A percentile compares a stretch with the other conserved stretches of the same genome.
These are phyloP conservation scores for Naganishia friedmannii DNA, from an alignment of 768 basidiomycete genomes.

Conservation along the genomic window DNA sequence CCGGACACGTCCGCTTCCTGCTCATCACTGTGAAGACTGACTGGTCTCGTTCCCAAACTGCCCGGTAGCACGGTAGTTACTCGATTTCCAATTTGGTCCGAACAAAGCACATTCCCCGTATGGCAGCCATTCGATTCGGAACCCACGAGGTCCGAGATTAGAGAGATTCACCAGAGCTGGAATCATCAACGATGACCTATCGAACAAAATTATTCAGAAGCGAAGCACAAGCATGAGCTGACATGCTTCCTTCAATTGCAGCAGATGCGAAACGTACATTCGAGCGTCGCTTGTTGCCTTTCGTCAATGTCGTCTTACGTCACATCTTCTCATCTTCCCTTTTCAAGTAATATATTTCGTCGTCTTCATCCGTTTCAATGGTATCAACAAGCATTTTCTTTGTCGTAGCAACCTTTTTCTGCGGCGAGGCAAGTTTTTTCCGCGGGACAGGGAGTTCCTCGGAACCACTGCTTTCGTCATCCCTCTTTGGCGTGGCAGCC, in stretches of 20 bases:
- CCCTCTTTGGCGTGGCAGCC: not conserved
- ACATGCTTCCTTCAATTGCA: not conserved
- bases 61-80: no score
- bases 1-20: no score
- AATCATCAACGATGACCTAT: not conserved
- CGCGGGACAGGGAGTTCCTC: not conserved
- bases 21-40: no score
- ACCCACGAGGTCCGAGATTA: not conserved
- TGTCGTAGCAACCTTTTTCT: no score
- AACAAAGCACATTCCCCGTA: no score
- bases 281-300: not conserved
- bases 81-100: no score
- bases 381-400: not conserved
- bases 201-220: not conserved
- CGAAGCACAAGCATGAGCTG: not conserved
- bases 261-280: not conserved
- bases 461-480: not conserved
- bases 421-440: no score
- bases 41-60: no score
- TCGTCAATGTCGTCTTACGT: not conserved
- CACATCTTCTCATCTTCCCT: not conserved
- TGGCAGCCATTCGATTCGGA: no score
- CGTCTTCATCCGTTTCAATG: not conserved
- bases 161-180: not conserved
- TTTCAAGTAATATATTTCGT: not conserved